Evolutionary conservation across 768 basidiomycete genomes (phyloP).

Genomic region (Leucocoprinus sp.): DNA sequence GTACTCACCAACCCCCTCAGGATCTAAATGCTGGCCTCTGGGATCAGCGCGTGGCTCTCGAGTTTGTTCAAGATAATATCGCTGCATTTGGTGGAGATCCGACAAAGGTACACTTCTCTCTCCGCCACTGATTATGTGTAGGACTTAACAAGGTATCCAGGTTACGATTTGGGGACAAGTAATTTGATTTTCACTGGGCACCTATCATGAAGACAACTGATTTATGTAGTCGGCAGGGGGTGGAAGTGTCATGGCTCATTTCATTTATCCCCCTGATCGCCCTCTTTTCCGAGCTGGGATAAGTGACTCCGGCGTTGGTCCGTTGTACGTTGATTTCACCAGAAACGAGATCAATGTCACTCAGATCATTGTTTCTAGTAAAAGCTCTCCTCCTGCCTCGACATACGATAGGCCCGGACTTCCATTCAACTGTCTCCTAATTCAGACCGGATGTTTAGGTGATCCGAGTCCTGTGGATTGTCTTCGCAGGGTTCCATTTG

Average conservation of each 20-base stretch:
- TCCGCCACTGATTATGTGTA: too few species aligned
- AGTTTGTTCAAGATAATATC: constrained; percentile 60
- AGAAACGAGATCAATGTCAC: too few species aligned
- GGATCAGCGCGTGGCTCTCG: constrained; percentile 52
- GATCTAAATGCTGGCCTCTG: constrained; percentile 52
- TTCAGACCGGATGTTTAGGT: constrained; percentile 36
- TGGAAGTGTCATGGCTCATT: constrained; percentile 40
- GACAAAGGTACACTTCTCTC: constrained; percentile 28
- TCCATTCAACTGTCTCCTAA: constrained; percentile 39
- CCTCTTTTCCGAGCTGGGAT: constrained; percentile 45
- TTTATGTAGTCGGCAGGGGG: constrained; percentile 39
- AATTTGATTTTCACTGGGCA: background rate
- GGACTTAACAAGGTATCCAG: constrained; percentile 16
- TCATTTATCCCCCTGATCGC: constrained; percentile 31
- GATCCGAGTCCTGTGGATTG: constrained; percentile 33
- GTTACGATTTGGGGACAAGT: constrained; percentile 53
- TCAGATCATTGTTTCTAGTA: constrained; percentile 24
- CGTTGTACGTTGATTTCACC: constrained; percentile 34
- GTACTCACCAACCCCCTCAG: constrained; percentile 32
- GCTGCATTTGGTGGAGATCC: constrained; percentile 54
- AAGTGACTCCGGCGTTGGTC: constrained; percentile 43
- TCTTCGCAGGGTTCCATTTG: constrained; percentile 36
- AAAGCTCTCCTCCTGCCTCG: constrained; percentile 36
- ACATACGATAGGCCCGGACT: constrained; percentile 45
- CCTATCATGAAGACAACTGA: background rate